phyloP scores from a whole-genome alignment of 208 protist species.

The Dictyostelium gargantuum region DNA sequence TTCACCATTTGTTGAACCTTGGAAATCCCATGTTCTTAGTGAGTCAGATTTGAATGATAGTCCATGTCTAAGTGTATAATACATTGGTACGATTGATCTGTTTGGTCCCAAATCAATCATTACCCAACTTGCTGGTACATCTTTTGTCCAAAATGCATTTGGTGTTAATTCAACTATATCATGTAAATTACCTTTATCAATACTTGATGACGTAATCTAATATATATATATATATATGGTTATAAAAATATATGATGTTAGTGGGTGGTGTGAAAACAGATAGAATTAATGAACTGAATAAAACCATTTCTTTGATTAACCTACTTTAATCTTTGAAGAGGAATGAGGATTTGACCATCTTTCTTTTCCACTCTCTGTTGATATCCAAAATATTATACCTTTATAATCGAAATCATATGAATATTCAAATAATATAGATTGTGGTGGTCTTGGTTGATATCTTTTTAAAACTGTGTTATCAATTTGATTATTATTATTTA shows the following conservation, averaged over 20 bases:
- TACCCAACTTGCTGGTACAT: conserved; percentile 69
- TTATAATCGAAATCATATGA: conserved; percentile 53
- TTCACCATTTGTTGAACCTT: conserved; percentile 64
- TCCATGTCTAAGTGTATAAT: conserved; percentile 66
- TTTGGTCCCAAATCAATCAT: conserved; percentile 59
- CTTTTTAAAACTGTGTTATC: not conserved
- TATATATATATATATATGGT: not conserved
- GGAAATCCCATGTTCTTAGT: conserved; percentile 67
- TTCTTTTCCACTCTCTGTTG: conserved; percentile 25
- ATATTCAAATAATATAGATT: conserved; percentile 63
- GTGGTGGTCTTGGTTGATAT: conserved; percentile 41
- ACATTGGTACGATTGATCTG: conserved; percentile 19
- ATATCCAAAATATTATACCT: conserved; percentile 60
- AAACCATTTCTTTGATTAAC: not conserved
- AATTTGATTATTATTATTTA: not conserved
- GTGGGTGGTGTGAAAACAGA: too few relatives aligned
- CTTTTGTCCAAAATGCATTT: conserved; percentile 66
- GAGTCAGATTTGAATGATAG: conserved; percentile 47
- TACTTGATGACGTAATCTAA: conserved; percentile 30
- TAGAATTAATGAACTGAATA: not conserved
- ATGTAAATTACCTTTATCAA: conserved; percentile 47
- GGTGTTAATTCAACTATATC: conserved; percentile 35
- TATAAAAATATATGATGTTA: too few relatives aligned
- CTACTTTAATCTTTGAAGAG: conserved; percentile 5
- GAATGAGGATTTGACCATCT: conserved; percentile 43